phyloP scores from a whole-genome alignment of 345 rosid species.

The Pistacia vera region DNA sequence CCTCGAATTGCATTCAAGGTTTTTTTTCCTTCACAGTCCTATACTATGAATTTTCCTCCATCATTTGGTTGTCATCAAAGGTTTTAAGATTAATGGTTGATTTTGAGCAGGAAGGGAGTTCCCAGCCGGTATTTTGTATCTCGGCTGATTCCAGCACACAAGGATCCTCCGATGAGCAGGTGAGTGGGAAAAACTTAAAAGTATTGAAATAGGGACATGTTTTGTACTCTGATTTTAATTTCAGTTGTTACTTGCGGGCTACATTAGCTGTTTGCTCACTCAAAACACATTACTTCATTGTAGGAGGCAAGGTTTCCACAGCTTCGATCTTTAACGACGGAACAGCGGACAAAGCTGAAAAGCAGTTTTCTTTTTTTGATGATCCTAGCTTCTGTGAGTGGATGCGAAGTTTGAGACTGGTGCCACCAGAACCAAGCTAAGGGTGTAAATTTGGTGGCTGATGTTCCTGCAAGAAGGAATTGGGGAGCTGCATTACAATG shows the following conservation, averaged over 20 bases:
- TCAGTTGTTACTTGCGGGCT: neutral
- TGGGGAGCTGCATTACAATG: neutral
- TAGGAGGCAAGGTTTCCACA: conserved; percentile 97
- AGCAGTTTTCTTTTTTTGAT: conserved; percentile 83
- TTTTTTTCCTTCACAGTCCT: neutral
- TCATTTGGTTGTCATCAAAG: neutral
- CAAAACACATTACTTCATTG: conserved; percentile 1
- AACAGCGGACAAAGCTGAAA: conserved; percentile 72
- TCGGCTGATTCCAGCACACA: conserved; percentile 93
- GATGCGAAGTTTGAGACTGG: conserved; percentile 78
- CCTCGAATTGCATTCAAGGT: conserved; percentile 98
- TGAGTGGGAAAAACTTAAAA: conserved; percentile 17
- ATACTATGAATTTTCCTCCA: neutral
- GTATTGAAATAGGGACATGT: neutral
- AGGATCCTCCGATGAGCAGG: conserved; percentile 99
- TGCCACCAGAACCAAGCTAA: conserved; percentile 73
- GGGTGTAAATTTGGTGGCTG: neutral
- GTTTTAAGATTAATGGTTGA: conserved; percentile 5
- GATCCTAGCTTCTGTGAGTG: conserved; percentile 95
- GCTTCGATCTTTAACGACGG: conserved; percentile 63
- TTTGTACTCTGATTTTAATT: neutral
- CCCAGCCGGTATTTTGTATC: conserved; percentile 92
- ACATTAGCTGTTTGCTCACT: neutral
- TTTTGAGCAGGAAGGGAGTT: conserved; percentile 83
- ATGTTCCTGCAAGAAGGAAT: neutral